Evolutionary conservation across 2,329 filamentous ascomycete species (phyloP).

Genomic region (Septoria linicola): DNA sequence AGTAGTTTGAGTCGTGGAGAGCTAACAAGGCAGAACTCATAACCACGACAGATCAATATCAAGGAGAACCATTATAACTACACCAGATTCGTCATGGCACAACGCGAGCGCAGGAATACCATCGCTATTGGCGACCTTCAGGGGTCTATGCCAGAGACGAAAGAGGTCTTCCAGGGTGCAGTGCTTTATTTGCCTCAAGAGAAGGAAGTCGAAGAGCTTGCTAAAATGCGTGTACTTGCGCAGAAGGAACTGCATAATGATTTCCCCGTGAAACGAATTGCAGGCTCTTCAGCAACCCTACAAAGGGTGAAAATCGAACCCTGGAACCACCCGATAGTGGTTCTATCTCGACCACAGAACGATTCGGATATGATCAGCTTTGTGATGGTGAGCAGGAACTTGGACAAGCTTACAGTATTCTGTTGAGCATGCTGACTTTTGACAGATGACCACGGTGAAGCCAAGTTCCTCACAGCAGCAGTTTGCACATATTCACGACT

Average conservation of each 20-base stretch:
- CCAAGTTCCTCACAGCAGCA: neutral
- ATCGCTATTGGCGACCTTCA: too few relatives aligned
- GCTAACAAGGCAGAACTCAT: too few relatives aligned
- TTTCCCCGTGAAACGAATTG: too few relatives aligned
- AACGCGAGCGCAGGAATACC: too few relatives aligned
- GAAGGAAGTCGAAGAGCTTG: neutral
- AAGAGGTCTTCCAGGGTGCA: neutral
- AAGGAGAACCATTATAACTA: too few relatives aligned
- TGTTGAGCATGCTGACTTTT: neutral
- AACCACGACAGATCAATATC: too few relatives aligned
- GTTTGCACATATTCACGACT: neutral
- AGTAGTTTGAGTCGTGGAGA: too few relatives aligned
- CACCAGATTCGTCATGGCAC: too few relatives aligned
- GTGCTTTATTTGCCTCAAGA: neutral
- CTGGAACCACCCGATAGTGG: neutral
- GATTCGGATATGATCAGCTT: neutral
- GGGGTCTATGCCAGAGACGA: too few relatives aligned
- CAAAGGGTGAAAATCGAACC: neutral
- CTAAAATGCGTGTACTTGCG: neutral
- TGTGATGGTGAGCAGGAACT: neutral
- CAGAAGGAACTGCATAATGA: neutral
- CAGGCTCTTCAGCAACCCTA: neutral
- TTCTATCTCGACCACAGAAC: neutral
- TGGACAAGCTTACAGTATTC: neutral
- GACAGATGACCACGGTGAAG: neutral